Base-by-base conservation (phyloP, 2,329 filamentous ascomycete genomes). In the Talaromyces verruculosus region DNA sequence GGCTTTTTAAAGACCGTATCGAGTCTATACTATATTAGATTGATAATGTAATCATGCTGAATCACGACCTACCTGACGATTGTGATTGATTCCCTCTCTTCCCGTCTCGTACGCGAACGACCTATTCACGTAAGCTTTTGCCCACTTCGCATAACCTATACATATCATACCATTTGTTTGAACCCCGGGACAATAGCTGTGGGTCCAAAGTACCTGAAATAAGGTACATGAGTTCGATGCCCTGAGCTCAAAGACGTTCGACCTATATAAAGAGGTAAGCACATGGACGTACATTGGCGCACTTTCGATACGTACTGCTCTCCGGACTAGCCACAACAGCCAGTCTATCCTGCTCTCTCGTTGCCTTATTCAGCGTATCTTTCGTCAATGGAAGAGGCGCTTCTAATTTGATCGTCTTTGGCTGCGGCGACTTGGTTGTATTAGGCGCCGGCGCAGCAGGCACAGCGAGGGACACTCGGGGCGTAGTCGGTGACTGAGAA, bases 161-260 rank as follows among this genome's bases (percentile, higher is more conserved):
- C n/a, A 39, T n/a, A 37, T 19, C 71, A 22, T 30, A 96, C 91
- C 91, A 96, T 96, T 76, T 96, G 92, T 78, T 96, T 96, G 80
- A 93, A 96, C 25, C 92, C 92, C 1, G 92, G 92, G 62, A 95
- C 91, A 73, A 96, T 96, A 68, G 92, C 93, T 0, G 93, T 96
- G 0, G 92, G 91, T 0, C 92, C 93, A 74, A 96, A 95, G 77
- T 95, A 96, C 67, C 93, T 85, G 72, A 96, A 96, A 75, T 95
- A 97, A 0, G 92, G 92, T 69, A 96, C 91, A 63, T 80, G 77
- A 10, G 77, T 79, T 64, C 76, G 77, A 68, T 72, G 71, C 33
- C 68, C 73, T 51, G 75, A 76, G 68, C 76, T 75, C 35, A 79
- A 53, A 45, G 77, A 78, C 11, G 77, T 79, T n/a, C 76, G 75